Percentiles rank a stretch among this genome's conserved stretches.
These are phyloP conservation scores for Cryptococcus amylolentus DNA, from an alignment of 1,284 basidiomycete species.

Conservation along the genomic window DNA sequence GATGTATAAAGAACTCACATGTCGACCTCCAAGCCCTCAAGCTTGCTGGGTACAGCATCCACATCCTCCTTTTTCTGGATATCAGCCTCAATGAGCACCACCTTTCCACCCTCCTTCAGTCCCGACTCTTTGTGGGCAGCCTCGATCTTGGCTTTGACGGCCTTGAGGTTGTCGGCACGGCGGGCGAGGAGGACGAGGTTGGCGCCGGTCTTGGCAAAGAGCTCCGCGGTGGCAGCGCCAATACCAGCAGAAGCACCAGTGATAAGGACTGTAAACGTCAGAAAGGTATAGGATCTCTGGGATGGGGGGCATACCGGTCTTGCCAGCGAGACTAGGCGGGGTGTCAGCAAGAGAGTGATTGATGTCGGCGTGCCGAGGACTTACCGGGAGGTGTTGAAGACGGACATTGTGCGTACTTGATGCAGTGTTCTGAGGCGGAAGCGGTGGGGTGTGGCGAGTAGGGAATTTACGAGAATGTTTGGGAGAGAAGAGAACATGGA, in stretches of 20 bases:
- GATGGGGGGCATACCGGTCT: slow-evolving; percentile 26
- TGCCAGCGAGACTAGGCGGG: slow-evolving; percentile 22
- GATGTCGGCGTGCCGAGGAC: background rate
- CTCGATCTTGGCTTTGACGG: slow-evolving; percentile 32
- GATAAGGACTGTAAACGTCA: slow-evolving; percentile 31
- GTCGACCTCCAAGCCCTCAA: slow-evolving; percentile 37
- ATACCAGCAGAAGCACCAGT: slow-evolving; percentile 46
- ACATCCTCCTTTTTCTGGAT: slow-evolving; percentile 35
- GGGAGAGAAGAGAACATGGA: background rate
- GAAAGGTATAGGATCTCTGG: background rate
- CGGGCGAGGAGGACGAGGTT: slow-evolving; percentile 44
- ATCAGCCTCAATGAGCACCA: slow-evolving; percentile 39
- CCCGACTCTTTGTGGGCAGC: slow-evolving; percentile 22
- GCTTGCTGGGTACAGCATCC: slow-evolving; percentile 26
- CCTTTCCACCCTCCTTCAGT: slow-evolving; percentile 25
- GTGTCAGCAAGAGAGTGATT: background rate
- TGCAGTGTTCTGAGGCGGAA: background rate
- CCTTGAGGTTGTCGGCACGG: slow-evolving; percentile 32
- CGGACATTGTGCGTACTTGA: slow-evolving; percentile 22
- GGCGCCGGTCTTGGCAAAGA: slow-evolving; percentile 40
- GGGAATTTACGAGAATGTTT: background rate
- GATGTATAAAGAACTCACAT: slow-evolving; percentile 26
- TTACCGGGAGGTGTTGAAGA: slow-evolving; percentile 28
- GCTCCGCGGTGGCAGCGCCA: slow-evolving; percentile 41
- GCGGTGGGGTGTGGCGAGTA: background rate